A percentile compares a stretch with the other conserved stretches of the same genome.
Conservation (phyloP, 176 grass and related monocot species). For the Aegilops speltoides region DNA sequence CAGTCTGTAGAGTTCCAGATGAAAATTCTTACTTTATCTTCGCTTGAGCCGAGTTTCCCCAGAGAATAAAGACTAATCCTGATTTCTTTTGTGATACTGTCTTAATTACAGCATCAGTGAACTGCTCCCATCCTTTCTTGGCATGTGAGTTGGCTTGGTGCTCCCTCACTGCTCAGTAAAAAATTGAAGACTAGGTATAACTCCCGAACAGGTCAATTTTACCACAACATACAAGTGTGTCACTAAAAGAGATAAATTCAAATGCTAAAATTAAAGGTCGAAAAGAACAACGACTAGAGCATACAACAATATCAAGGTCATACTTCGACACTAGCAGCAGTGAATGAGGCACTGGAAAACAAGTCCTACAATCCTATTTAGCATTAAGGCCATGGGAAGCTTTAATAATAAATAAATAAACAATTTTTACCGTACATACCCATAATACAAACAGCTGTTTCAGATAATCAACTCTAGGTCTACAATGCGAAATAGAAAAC, state of each 20-base stretch:
- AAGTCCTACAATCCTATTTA: not conserved
- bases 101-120: conserved; percentile 90
- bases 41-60: conserved; percentile 95
- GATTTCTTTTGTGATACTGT: conserved; percentile 90
- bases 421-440: not conserved
- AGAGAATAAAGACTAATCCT: conserved; percentile 87
- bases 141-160: conserved; percentile 94
- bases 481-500: not conserved
- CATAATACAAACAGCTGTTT: not conserved
- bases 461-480: not conserved
- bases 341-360: not conserved
- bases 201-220: not conserved
- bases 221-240: not conserved
- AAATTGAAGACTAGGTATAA: not conserved
- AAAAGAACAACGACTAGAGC: not conserved
- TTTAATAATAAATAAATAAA: not conserved
- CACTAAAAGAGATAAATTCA: not conserved
- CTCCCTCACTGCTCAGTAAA: conserved; percentile 56
- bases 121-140: conserved; percentile 97
- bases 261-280: not conserved
- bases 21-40: conserved; percentile 59
- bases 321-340: not conserved
- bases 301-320: conserved; percentile 1
- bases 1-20: conserved; percentile 2
- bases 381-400: not conserved